A percentile compares a stretch with the other conserved stretches of the same genome.
phyloP scores from a whole-genome alignment of 345 rosid species.

The Moricandia arvensis region DNA sequence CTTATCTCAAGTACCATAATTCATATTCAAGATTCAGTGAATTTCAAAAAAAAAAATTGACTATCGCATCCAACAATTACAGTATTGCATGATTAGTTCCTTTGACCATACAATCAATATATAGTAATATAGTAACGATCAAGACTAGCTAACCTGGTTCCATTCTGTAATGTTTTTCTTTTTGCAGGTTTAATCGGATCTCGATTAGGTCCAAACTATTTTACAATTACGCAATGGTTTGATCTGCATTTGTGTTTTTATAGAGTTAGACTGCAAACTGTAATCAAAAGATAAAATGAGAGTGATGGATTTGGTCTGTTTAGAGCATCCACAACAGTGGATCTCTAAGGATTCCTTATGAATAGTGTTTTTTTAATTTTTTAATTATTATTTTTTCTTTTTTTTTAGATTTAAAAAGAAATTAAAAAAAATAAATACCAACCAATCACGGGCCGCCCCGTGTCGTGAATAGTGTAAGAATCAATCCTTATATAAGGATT shows the following conservation, averaged over 20 bases:
- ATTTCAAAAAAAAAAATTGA: not conserved
- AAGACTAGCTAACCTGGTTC: not conserved
- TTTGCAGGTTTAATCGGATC: not conserved
- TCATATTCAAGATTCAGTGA: conserved; percentile 12
- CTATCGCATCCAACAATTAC: not conserved
- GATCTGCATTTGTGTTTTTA: not conserved
- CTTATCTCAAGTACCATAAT: not conserved
- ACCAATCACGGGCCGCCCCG: too few relatives aligned
- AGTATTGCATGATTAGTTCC: not conserved
- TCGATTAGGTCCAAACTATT: not conserved
- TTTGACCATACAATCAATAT: not conserved
- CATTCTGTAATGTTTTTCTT: not conserved
- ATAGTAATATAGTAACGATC: not conserved
- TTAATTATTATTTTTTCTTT: too few relatives aligned
- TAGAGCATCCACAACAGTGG: too few relatives aligned
- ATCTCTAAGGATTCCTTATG: too few relatives aligned
- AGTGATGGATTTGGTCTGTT: not conserved
- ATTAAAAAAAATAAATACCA: too few relatives aligned
- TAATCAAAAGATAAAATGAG: not conserved
- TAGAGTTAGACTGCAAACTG: not conserved
- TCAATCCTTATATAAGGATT: too few relatives aligned
- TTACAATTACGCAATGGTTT: not conserved
- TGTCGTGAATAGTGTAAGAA: too few relatives aligned
- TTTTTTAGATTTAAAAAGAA: too few relatives aligned
- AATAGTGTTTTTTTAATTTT: too few relatives aligned